These are phyloP conservation scores for Emmonsia crescens DNA, from an alignment of 2,329 filamentous ascomycete genomes.

Conservation along the genomic window DNA sequence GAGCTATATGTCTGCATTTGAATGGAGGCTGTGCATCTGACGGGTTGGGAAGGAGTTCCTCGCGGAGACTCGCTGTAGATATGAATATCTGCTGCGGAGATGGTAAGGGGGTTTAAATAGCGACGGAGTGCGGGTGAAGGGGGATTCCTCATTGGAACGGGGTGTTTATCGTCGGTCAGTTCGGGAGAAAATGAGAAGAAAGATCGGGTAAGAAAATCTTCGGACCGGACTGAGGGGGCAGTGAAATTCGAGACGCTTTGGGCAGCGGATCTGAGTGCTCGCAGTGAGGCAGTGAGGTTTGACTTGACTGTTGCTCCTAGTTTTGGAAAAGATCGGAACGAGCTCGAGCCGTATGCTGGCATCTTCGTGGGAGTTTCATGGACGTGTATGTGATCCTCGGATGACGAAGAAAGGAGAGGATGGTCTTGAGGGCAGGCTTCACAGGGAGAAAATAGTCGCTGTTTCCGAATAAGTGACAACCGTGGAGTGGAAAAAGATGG, in stretches of 20 bases:
- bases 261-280: constrained; percentile 50
- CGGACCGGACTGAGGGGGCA: constrained; percentile 41
- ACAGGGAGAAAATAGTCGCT: constrained; percentile 40
- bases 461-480: constrained; percentile 30
- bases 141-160: constrained; percentile 42
- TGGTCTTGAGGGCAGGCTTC: constrained; percentile 49
- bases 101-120: constrained; percentile 48
- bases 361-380: constrained; percentile 15
- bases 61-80: constrained; percentile 33
- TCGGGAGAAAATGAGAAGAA: constrained; percentile 45
- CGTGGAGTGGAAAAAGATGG: constrained; percentile 31
- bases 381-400: constrained; percentile 9
- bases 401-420: constrained; percentile 40
- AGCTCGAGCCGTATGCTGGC: constrained; percentile 21
- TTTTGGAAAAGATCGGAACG: constrained; percentile 29
- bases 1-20: constrained; percentile 51
- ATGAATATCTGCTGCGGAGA: constrained; percentile 37
- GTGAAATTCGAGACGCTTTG: constrained; percentile 51
- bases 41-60: constrained; percentile 19
- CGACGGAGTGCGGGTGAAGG: constrained; percentile 48
- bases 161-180: constrained; percentile 51
- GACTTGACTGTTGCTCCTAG: constrained; percentile 47
- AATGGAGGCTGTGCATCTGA: constrained; percentile 43
- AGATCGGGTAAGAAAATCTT: constrained; percentile 51
- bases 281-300: constrained; percentile 52